Evolutionary conservation across 225 moss, liverwort and hornwort genomes (phyloP), one percentile per base, ranked within the genome.

Genomic region (Climacium dendroides): DNA sequence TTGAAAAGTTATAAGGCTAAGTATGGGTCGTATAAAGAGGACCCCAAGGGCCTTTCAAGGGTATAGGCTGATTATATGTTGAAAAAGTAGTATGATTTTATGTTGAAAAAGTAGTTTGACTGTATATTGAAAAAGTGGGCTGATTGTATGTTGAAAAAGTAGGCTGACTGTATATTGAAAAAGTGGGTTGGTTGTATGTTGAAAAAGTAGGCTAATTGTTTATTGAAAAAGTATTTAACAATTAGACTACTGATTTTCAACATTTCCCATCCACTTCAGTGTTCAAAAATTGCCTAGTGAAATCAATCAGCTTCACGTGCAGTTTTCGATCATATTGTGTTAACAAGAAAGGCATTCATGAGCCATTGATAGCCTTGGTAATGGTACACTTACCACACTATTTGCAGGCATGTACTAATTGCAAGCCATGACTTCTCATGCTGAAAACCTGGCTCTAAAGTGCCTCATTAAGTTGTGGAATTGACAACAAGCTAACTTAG

Each of bases 201-300:
- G n/a, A n/a, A n/a, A n/a, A n/a, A 2, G 32, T 32, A 32, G 4
- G 0, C 4, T 19, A 19, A 7, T 47, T 45, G 7, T 1, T 12
- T 18, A 19, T 22, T 52, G 2, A 72, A 45, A 41, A 43, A 41
- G 7, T 43, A 35, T 7, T n/a, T 3, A 16, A 54, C 11, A 57
- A 20, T 6, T 71, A 17, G 5, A 34, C 6, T 20, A 34, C 6
- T 20, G 6, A 16, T 43, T 71, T 58, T 23, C 58, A 67, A 32
- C 17, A 39, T 77, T 66, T 83, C 9, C 43, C 29, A 9, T 58
- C 32, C 24, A 69, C 10, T 58, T 59, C 6, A 47, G n/a, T 82
- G 5, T n/a, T 19, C 65, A 29, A 34, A 47, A 28, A 19, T 13
- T 78, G 34, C 32, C 41, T 54, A 53, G 25, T 7, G 29, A 29